phyloP scores from a whole-genome alignment of 2,329 filamentous ascomycete species.

The Dryadomyces sulphureus region DNA sequence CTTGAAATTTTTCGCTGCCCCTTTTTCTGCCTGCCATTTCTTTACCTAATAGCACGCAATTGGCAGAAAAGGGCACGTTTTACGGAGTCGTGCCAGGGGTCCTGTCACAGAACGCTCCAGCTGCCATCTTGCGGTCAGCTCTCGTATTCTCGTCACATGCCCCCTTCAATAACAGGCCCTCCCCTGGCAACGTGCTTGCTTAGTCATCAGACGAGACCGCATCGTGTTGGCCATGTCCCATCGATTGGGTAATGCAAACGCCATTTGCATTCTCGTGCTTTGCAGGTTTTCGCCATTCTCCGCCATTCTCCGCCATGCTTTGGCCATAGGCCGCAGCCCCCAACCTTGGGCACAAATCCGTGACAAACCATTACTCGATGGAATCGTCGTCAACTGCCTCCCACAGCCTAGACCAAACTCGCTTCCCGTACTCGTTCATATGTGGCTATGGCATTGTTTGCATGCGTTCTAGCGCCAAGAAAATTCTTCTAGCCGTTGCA shows the following conservation, averaged over 20 bases:
- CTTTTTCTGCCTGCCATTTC: background rate
- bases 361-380: constrained; percentile 3
- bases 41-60: constrained; percentile 3
- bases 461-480: too few relatives aligned
- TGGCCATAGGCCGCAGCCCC: too few relatives aligned
- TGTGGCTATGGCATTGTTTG: too few relatives aligned
- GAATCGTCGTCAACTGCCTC: background rate
- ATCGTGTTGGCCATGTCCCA: background rate
- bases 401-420: too few relatives aligned
- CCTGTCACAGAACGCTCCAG: too few relatives aligned
- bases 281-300: too few relatives aligned
- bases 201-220: background rate
- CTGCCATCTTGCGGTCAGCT: background rate
- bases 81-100: too few relatives aligned
- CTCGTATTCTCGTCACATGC: background rate
- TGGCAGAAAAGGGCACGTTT: background rate
- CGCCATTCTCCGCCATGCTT: too few relatives aligned
- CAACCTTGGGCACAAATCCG: background rate
- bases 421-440: too few relatives aligned
- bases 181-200: background rate
- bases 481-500: too few relatives aligned
- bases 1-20: background rate
- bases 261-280: background rate
- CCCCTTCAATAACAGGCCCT: background rate
- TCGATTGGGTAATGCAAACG: background rate